Base-by-base conservation (phyloP, 768 basidiomycete genomes). In the Agrocybe praecox region DNA sequence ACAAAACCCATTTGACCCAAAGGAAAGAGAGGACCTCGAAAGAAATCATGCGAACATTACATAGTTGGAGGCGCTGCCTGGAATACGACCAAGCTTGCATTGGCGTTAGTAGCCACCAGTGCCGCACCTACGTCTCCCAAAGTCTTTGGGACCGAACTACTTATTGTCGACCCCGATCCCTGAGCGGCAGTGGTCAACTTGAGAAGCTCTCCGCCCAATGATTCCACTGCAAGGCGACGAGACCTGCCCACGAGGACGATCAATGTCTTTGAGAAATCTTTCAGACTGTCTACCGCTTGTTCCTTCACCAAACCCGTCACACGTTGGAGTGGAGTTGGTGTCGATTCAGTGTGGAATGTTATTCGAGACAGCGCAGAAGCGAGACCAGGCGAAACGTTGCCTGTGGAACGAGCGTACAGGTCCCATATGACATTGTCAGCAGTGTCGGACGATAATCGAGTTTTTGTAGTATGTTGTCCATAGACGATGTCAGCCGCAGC, bases 381-480 rank as follows among this genome's bases (percentile, higher is more conserved):
- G 33, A 76, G 62, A 6, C 59, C 65, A 9, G 72, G 57, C 42
- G 72, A 64, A 46, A 65, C 72, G 18, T 59, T 9, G 46, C 61
- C 55, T 9, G 67, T 61, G 0, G 71, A 61, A 6, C 69, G 66
- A 1, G 87, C 77, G 63, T 85, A 90, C 42, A 80, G 82, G 1
- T 80, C 76, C 93, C 94, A 96, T 19, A 84, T 64, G 23, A 95
- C 61, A 64, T 87, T 85, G 69, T 98, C 96, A 1, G 93, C 93
- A 1, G 90, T 90, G 19, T 90, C 85, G 0, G 92, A 96, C 2
- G 82, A 83, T 12, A 97, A 71, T 6, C 81, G 80, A 11, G 80
- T 86, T 63, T 88, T 79, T 6, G 91, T 89, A 55, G 75, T 85
- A 6, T 76, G 72, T 23, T 81, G 74, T 0, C 83, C 88, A 58